Base-by-base conservation (phyloP, 306 rosid species). In the Canavalia ensiformis region DNA sequence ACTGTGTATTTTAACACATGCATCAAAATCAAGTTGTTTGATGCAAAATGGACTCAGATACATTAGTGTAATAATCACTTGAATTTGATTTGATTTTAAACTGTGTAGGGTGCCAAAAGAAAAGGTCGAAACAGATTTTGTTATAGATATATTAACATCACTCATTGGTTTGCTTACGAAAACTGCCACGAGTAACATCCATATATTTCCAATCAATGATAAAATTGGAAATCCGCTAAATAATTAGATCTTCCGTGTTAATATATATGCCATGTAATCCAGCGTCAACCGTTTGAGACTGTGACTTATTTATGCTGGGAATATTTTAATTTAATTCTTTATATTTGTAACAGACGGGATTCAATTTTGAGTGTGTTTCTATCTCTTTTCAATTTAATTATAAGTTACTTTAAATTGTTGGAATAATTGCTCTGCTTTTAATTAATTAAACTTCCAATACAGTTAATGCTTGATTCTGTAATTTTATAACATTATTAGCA, bases 71-170 rank as follows among this genome's bases (percentile, higher is more conserved):
- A 30, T 60, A 12, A 42, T 44, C 13, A 29, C 68, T 42, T 57
- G 78, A 74, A n/a, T 75, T 47, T 46, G 28, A 33, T n/a, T 25
- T 75, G 12, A 45, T 59, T 59, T 75, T 75, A 30, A 59, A 58
- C n/a, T n/a, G 35, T 7, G 8, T 29, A 42, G 8, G 68, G 11
- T 74, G 42, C 35, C 28, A 62, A 60, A 58, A 42, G 6, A 44
- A 42, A 58, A 59, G 4, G 7, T 33, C 29, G 12, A 75, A 13
- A 45, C 47, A 31, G 2, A 60, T 4, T 75, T 13, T 75, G 25
- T 25, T 30, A 59, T 8, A 13, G 30, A 74, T 58, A 60, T 31
- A 42, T 35, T 35, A 51, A 33, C 33, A 34, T n/a, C 35, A 39
- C 52, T 37, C 66, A 8, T 50, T 35, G 58, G 34, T 34, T 18